Evolutionary conservation across 1,139 yeast genomes (phyloP).

Genomic region (Yamadazyma songkhlaensis): DNA sequence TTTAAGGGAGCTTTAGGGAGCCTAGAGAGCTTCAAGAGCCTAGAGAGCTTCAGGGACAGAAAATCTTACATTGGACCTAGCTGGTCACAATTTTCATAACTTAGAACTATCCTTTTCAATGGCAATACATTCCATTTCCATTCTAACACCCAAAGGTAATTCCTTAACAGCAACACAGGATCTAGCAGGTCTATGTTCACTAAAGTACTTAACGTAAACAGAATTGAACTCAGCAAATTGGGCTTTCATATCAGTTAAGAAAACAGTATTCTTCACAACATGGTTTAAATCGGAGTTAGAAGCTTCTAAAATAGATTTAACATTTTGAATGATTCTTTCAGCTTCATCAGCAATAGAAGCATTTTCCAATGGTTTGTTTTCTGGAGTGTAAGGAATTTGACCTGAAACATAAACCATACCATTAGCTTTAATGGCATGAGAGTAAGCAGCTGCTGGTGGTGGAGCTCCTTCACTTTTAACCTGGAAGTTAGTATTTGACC

Average conservation of each 20-base stretch:
- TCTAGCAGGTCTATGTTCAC: constrained; percentile 87
- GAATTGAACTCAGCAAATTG: constrained; percentile 79
- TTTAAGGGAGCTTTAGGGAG: no score
- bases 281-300: constrained; percentile 79
- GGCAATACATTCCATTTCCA: constrained; percentile 79
- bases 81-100: constrained; percentile 23
- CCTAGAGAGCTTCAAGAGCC: no score
- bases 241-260: constrained; percentile 77
- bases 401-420: constrained; percentile 89
- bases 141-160: constrained; percentile 79
- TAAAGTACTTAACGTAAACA: constrained; percentile 79
- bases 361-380: constrained; percentile 73
- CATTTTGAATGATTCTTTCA: constrained; percentile 79
- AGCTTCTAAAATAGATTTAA: constrained; percentile 72
- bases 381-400: constrained; percentile 88
- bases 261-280: constrained; percentile 82
- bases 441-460: constrained; percentile 93
- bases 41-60: no score
- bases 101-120: constrained; percentile 48
- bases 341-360: constrained; percentile 72
- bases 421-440: constrained; percentile 88
- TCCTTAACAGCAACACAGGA: constrained; percentile 90
- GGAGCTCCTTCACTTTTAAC: constrained; percentile 78
- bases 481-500: constrained; percentile 36
- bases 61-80: no score